phyloP scores from a whole-genome alignment of 2,329 filamentous ascomycete species.

The Aspergillus quadrilineatus region DNA sequence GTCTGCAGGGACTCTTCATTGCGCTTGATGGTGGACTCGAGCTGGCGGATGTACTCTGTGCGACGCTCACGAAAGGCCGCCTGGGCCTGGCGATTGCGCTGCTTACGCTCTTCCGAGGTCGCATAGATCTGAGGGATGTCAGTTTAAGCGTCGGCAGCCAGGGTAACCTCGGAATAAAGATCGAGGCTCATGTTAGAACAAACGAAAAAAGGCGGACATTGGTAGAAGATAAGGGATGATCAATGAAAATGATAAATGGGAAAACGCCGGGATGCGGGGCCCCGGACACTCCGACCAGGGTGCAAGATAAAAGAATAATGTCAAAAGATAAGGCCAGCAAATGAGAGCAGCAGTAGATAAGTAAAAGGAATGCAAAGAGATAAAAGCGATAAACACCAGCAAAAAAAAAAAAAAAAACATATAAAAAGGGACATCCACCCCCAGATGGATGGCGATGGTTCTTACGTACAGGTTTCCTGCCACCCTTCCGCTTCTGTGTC shows the following conservation, averaged over 20 bases:
- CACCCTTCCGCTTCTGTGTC: slow-evolving; percentile 89
- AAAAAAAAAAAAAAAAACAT: slow-evolving; percentile 3
- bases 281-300: slow-evolving; percentile 25
- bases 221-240: slow-evolving; percentile 21
- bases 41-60: slow-evolving; percentile 98
- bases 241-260: slow-evolving; percentile 23
- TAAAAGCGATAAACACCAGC: slow-evolving; percentile 7
- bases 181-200: slow-evolving; percentile 8
- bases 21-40: slow-evolving; percentile 94
- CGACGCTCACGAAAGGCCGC: slow-evolving; percentile 94
- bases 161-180: slow-evolving; percentile 10
- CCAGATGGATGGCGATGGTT: slow-evolving; percentile 6
- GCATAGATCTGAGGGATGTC: slow-evolving; percentile 76
- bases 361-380: slow-evolving; percentile 15
- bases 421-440: neutral
- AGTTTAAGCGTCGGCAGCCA: slow-evolving; percentile 12
- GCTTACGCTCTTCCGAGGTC: slow-evolving; percentile 96
- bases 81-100: slow-evolving; percentile 94
- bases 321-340: slow-evolving; percentile 14
- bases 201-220: slow-evolving; percentile 12
- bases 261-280: slow-evolving; percentile 30
- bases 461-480: slow-evolving; percentile 83
- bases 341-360: slow-evolving; percentile 14
- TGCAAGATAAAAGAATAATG: slow-evolving; percentile 15
- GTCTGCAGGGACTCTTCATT: slow-evolving; percentile 93